Evolutionary conservation across 345 rosid species (phyloP).

Genomic region (Euphorbia peplus): DNA sequence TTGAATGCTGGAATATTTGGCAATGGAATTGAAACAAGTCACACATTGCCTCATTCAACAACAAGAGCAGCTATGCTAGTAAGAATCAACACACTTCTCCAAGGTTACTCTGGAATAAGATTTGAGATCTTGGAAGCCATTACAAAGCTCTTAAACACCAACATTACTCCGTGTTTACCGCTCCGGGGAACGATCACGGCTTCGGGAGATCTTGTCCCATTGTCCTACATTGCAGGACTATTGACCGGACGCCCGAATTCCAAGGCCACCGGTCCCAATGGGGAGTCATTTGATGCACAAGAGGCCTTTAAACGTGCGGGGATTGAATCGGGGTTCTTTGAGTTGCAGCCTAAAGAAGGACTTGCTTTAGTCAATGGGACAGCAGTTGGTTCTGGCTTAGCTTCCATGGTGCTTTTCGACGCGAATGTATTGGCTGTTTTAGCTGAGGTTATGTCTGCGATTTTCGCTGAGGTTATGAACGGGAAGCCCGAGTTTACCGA

Average conservation of each 20-base stretch:
- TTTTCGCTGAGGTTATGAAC: conserved; percentile 28
- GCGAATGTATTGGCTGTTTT: conserved; percentile 23
- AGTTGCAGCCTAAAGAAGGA: conserved; percentile 31
- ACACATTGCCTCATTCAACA: conserved; percentile 24
- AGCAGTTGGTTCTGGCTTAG: conserved; percentile 28
- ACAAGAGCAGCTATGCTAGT: conserved; percentile 32
- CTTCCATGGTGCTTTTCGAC: conserved; percentile 26
- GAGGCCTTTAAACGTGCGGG: conserved; percentile 20
- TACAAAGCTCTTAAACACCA: conserved; percentile 24
- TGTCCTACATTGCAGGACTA: conserved; percentile 28
- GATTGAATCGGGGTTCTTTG: conserved; percentile 21
- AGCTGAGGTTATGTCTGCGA: conserved; percentile 20
- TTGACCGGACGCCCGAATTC: conserved; percentile 28
- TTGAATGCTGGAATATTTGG: conserved; percentile 34
- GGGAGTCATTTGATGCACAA: conserved; percentile 13
- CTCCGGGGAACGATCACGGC: conserved; percentile 27
- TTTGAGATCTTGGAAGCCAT: conserved; percentile 32
- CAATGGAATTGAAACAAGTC: conserved; percentile 22
- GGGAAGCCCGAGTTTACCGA: conserved; percentile 30
- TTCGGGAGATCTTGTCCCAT: conserved; percentile 27
- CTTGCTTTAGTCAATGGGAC: conserved; percentile 32
- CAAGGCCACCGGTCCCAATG: conserved; percentile 21
- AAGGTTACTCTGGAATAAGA: conserved; percentile 30
- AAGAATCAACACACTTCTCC: conserved; percentile 32
- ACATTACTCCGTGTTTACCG: conserved; percentile 26